These are phyloP conservation scores for Colletotrichum horii DNA, from an alignment of 2,329 filamentous ascomycete species.

Conservation along the genomic window DNA sequence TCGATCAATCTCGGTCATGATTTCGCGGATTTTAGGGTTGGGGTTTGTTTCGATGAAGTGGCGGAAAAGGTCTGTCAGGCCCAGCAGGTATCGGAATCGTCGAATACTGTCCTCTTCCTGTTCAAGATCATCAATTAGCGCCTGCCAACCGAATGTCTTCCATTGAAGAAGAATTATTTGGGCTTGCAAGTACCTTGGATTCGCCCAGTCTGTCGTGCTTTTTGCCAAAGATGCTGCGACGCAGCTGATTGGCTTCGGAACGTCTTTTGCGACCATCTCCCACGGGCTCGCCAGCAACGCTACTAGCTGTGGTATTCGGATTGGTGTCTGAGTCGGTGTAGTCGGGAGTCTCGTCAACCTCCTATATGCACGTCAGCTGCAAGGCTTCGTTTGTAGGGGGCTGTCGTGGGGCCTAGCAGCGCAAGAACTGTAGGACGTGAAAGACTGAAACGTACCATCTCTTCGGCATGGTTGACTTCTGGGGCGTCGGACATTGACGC, in stretches of 20 bases:
- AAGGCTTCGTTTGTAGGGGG: background rate
- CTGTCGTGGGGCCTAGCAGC: background rate
- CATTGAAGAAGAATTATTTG: background rate
- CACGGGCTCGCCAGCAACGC: constrained; percentile 76
- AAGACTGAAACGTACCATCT: constrained; percentile 49
- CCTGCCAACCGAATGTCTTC: background rate
- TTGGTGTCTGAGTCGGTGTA: constrained; percentile 72
- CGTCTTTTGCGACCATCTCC: constrained; percentile 84
- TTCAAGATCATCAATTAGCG: background rate
- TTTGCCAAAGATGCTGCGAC: constrained; percentile 91
- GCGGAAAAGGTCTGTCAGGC: constrained; percentile 94
- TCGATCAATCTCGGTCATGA: constrained; percentile 92
- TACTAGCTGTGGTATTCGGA: constrained; percentile 78
- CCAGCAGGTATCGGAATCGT: constrained; percentile 92
- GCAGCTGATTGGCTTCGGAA: constrained; percentile 85
- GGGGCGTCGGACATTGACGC: constrained; percentile 68
- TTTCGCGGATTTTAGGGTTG: constrained; percentile 90
- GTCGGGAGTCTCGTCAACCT: constrained; percentile 70
- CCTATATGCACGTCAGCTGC: constrained; percentile 38
- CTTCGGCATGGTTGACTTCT: constrained; percentile 48
- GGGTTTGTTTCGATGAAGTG: constrained; percentile 99
- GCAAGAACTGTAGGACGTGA: background rate
- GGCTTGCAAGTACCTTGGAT: constrained; percentile 71
- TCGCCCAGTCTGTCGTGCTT: constrained; percentile 93
- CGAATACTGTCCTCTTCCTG: constrained; percentile 97